Conservation (phyloP, 495 filamentous ascomycete species). For the Aspergillus indologenus region DNA sequence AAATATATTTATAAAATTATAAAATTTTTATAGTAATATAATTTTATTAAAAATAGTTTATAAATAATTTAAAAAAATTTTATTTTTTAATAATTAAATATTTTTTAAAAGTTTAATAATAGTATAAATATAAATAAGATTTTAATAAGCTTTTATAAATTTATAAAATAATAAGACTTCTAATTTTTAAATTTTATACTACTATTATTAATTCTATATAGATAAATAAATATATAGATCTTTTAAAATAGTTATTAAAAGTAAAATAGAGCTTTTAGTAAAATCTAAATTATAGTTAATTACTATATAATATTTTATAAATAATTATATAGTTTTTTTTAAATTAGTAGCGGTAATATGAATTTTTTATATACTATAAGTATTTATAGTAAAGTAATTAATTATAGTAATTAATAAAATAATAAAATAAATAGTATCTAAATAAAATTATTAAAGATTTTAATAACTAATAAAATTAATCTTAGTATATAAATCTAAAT, state of each 20-base stretch:
- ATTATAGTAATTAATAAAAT: background rate
- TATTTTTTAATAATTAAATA: too few relatives aligned
- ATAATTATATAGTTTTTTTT: background rate
- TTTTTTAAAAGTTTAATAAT: too few relatives aligned
- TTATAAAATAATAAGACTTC: background rate
- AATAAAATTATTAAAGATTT: background rate
- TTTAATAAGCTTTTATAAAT: background rate
- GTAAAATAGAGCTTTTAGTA: background rate
- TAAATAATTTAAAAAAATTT: too few relatives aligned
- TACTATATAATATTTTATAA: constrained; percentile 2
- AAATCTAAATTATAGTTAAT: background rate
- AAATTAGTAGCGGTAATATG: background rate
- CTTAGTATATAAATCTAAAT: background rate
- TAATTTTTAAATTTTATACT: background rate
- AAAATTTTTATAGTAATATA: background rate
- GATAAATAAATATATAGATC: background rate
- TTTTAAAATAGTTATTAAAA: background rate
- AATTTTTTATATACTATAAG: background rate
- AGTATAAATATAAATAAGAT: background rate
- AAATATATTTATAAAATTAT: too few relatives aligned
- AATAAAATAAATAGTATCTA: background rate
- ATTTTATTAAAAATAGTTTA: too few relatives aligned
- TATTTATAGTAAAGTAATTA: background rate
- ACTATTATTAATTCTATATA: background rate
- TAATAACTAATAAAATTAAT: background rate